Conservation (phyloP, 805 yeast genomes). For the Wickerhamiella allomyrinae region DNA sequence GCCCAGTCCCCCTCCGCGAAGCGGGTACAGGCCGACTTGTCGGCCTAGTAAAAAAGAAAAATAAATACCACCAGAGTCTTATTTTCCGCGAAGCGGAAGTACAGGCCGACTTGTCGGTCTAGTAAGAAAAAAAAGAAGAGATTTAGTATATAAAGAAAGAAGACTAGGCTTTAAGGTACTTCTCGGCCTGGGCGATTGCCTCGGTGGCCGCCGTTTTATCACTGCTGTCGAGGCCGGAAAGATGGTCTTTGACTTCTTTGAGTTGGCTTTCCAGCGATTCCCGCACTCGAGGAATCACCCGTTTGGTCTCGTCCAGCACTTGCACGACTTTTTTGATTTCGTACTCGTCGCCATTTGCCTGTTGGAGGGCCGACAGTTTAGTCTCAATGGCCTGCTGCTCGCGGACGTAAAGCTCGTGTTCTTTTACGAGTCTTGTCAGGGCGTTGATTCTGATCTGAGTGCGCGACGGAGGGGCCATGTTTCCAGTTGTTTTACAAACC, state of each 20-base stretch:
- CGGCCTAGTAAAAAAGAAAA: no score
- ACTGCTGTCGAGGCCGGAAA: conserved; percentile 18
- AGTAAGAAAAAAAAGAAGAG: no score
- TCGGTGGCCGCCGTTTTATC: conserved; percentile 7
- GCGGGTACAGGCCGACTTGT: no score
- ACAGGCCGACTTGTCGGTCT: no score
- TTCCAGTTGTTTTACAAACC: neutral
- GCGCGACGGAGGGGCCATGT: conserved; percentile 50
- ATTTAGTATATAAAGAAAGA: no score
- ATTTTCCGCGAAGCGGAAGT: no score
- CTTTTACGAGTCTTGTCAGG: conserved; percentile 52
- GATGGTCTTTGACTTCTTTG: conserved; percentile 14
- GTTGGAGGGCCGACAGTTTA: conserved; percentile 31
- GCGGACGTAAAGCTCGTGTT: conserved; percentile 42
- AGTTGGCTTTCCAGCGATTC: conserved; percentile 27
- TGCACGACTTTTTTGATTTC: conserved; percentile 39
- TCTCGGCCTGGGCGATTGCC: conserved; percentile 11
- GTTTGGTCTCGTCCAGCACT: conserved; percentile 40
- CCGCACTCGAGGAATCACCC: conserved; percentile 36
- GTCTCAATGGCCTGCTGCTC: conserved; percentile 44
- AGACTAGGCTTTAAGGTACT: conserved; percentile 7
- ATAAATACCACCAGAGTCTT: no score
- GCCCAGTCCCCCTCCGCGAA: no score
- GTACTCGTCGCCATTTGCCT: conserved; percentile 41
- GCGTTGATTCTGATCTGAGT: conserved; percentile 62